Base-by-base conservation (phyloP, 805 yeast genomes). In the Deakozyma indianensis region DNA sequence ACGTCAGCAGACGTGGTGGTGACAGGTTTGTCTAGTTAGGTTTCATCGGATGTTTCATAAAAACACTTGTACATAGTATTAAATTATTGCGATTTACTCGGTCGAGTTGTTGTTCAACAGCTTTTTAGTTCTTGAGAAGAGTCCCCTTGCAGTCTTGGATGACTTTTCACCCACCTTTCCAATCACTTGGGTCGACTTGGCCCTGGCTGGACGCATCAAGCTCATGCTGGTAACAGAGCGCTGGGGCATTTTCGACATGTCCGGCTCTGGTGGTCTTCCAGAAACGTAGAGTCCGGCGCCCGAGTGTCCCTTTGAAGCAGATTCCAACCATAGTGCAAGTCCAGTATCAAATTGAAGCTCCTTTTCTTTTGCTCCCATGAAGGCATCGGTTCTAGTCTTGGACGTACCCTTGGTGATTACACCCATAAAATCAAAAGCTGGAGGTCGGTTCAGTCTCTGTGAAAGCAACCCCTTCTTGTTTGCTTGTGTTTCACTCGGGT, bases 1-100 rank as follows among this genome's bases (percentile, higher is more conserved):
- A 52, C 42, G 41, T 62, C 45, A 65, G 59, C 22, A 52, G 59
- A 14, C 45, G 47, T 4, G 35, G 47, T n/a, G 57, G 57, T 38
- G 55, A 54, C 40, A 44, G 54, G 14, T 49, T 54, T 25, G 24
- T 23, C 11, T 49, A 23, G 95, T n/a, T n/a, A n/a, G n/a, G n/a
- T n/a, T n/a, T n/a, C n/a, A n/a, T n/a, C n/a, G n/a, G n/a, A n/a
- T n/a, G n/a, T n/a, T n/a, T n/a, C n/a, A n/a, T n/a, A n/a, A n/a
- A n/a, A n/a, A n/a, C n/a, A n/a, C n/a, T n/a, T n/a, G n/a, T n/a
- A n/a, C n/a, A n/a, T n/a, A n/a, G n/a, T 9, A 14, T 25, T 25
- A 25, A 25, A 7, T 25, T 25, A 25, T 25, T 25, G 14, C 14
- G 14, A 25, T 25, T 14, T 25, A 65, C 72, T 41, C 66, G 5